Conservation (phyloP, 495 filamentous ascomycete genomes). For the Hypoxylon crocopeplum region DNA sequence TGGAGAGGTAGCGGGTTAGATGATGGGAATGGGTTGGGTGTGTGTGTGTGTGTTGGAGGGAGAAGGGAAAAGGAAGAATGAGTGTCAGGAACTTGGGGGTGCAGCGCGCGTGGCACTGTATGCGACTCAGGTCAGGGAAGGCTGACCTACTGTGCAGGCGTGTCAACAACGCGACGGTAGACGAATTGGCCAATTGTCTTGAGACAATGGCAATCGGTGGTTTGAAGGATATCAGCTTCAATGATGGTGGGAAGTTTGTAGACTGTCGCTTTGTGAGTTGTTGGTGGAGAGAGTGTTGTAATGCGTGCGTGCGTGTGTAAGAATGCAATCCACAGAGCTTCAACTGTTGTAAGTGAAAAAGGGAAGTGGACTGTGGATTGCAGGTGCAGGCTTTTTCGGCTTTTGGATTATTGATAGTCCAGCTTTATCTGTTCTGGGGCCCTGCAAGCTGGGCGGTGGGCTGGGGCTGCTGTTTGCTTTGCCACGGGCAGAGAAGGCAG, state of each 20-base stretch:
- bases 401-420: constrained; percentile 38
- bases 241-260: constrained; percentile 20
- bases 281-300: neutral
- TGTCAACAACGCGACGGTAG: constrained; percentile 32
- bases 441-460: neutral
- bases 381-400: constrained; percentile 38
- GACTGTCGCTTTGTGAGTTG: constrained; percentile 16
- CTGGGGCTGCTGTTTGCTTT: neutral
- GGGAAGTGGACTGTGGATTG: constrained; percentile 29
- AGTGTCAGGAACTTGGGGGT: too few species aligned
- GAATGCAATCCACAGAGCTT: constrained; percentile 29
- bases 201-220: constrained; percentile 38
- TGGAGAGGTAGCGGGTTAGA: too few species aligned
- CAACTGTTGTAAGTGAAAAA: constrained; percentile 29
- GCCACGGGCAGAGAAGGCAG: neutral
- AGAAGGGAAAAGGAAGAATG: too few species aligned
- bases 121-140: constrained; percentile 20
- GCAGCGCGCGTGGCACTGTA: constrained; percentile 25
- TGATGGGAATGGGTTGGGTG: too few species aligned
- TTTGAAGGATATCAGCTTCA: constrained; percentile 26
- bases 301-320: constrained; percentile 5
- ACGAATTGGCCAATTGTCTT: constrained; percentile 42
- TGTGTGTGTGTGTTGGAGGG: too few species aligned
- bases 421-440: neutral
- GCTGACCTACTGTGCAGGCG: constrained; percentile 14